These are phyloP conservation scores for Candida pseudocylindracea DNA, from an alignment of 1,139 yeast genomes.

Conservation along the genomic window DNA sequence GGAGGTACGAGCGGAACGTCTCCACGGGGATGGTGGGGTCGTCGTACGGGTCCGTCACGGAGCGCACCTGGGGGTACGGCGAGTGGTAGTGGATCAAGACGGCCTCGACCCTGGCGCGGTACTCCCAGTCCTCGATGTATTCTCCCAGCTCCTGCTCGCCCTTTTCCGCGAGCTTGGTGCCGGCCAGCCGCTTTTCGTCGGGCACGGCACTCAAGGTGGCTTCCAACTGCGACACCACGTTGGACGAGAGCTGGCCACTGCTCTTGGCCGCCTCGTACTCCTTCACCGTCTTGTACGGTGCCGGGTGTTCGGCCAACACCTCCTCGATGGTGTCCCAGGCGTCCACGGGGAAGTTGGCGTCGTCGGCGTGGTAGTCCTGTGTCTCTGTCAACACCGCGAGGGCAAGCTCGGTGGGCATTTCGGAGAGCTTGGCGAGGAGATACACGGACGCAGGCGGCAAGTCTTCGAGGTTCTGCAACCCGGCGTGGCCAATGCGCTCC, in stretches of 20 bases:
- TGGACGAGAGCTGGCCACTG: neutral
- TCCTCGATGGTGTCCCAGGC: neutral
- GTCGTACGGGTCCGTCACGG: conserved; percentile 4
- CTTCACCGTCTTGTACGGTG: neutral
- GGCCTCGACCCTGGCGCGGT: conserved; percentile 3
- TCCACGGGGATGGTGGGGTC: conserved; percentile 2
- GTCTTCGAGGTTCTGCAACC: conserved; percentile 2
- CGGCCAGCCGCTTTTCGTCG: neutral
- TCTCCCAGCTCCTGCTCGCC: neutral
- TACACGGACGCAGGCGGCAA: conserved; percentile 1
- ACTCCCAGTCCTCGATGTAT: conserved; percentile 2
- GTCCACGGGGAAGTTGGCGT: neutral
- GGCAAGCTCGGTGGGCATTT: neutral
- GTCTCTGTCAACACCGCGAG: neutral
- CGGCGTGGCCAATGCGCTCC: conserved; percentile 9
- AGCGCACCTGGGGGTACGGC: conserved; percentile 4
- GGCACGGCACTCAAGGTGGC: neutral
- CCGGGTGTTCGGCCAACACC: neutral
- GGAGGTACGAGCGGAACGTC: conserved; percentile 3
- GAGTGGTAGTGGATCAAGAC: conserved; percentile 3
- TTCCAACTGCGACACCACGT: neutral
- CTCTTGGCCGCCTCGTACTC: neutral
- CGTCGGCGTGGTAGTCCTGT: neutral
- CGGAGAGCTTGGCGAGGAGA: neutral
- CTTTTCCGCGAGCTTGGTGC: neutral